Evolutionary conservation across 208 protist species (phyloP), one percentile per base, ranked within the genome.

Genomic region (Leishmania tarentolae): DNA sequence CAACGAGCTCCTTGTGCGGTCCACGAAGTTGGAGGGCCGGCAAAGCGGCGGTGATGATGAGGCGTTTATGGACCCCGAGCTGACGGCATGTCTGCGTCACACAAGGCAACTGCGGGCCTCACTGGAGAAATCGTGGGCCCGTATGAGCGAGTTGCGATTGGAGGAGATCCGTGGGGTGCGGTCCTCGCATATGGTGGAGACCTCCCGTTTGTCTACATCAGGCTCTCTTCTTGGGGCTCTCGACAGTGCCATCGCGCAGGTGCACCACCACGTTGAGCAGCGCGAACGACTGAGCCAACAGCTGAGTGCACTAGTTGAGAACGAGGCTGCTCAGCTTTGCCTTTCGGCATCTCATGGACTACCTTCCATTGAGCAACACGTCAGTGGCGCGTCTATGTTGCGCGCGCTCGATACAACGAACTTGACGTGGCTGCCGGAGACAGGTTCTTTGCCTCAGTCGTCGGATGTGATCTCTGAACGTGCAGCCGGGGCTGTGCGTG

Each of bases 1-100:
- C 76, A 97, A 95, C 83, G 87, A 88, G 42, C 86, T 97, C 0
- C 83, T 94, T 53, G 89, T 95, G 28, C 77, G 78, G 31, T 78
- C 78, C 57, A 80, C 82, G 1, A 82, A 79, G 56, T 40, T 86
- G 3, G 82, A 86, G 50, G 24, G 72, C 13, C 50, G 31, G 42
- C 73, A 81, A 50, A 63, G 52, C 65, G n/a, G 65, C 56, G 11
- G 57, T 37, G 57, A 42, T 3, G 78, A 73, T n/a, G 81, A 57
- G 24, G 35, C 47, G 13, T 21, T 56, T 3, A n/a, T 9, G 15
- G 21, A 79, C 17, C 82, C 82, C 2, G 73, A 69, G 37, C 77
- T 86, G 13, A 73, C 75, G 37, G 53, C 69, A 61, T 86, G 78
- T 68, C 66, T 86, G 73, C 46, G 69, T 21, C 59, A 80, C 24